Evolutionary conservation across 164 flowering plant genomes (phyloP).

Genomic region (Protea cynaroides): DNA sequence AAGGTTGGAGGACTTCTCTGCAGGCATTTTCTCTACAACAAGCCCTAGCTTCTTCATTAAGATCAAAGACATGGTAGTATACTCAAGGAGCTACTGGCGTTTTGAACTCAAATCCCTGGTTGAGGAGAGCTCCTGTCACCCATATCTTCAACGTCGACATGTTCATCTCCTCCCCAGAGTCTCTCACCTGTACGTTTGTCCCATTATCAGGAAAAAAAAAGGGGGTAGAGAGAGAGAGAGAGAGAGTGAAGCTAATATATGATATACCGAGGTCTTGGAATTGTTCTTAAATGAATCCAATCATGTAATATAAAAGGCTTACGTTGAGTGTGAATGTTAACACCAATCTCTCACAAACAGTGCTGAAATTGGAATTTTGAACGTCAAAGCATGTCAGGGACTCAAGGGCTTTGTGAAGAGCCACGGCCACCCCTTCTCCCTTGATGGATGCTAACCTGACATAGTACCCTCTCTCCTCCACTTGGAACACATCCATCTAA

Average conservation of each 20-base stretch:
- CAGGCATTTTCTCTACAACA: too few species aligned
- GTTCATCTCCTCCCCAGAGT: conserved; percentile 35
- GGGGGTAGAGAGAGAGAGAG: neutral
- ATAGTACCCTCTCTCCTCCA: conserved; percentile 61
- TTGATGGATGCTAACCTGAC: conserved; percentile 48
- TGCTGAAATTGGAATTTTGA: conserved; percentile 45
- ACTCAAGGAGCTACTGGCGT: neutral
- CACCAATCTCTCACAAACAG: conserved; percentile 34
- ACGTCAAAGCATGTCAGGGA: conserved; percentile 48
- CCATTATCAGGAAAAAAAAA: neutral
- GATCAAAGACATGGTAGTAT: too few species aligned
- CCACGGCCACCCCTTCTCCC: conserved; percentile 51
- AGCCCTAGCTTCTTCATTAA: too few species aligned
- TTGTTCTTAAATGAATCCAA: neutral
- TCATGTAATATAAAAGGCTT: conserved; percentile 13
- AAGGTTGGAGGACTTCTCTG: too few species aligned
- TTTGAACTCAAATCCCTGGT: conserved; percentile 60
- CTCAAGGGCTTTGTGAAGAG: conserved; percentile 62
- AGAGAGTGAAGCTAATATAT: too few species aligned
- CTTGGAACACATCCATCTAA: conserved; percentile 71
- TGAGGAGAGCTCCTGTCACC: conserved; percentile 53
- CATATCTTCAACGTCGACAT: conserved; percentile 53
- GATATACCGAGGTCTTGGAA: neutral
- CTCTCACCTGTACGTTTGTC: conserved; percentile 38
- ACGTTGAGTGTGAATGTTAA: conserved; percentile 58